Conservation (phyloP, 1,139 yeast genomes). For the Kurtzmaniella quercitrusa region DNA sequence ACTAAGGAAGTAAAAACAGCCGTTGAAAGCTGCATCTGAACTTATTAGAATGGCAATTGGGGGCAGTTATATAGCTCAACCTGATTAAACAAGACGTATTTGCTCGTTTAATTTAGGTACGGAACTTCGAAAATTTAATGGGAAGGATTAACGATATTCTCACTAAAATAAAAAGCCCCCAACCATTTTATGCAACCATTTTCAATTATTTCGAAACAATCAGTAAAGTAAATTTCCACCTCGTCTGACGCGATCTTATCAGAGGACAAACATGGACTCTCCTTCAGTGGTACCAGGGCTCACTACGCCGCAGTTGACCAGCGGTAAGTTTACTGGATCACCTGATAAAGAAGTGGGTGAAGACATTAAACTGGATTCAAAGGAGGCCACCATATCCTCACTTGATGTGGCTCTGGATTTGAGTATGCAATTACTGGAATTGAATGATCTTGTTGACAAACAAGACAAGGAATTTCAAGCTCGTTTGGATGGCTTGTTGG, state of each 20-base stretch:
- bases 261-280: not conserved
- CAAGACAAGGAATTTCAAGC: slow-evolving; percentile 28
- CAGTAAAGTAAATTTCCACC: no score
- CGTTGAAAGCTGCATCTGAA: not conserved
- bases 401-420: slow-evolving; percentile 52
- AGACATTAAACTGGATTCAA: not conserved
- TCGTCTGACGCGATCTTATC: no score
- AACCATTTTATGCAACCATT: no score
- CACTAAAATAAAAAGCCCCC: no score
- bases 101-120: no score
- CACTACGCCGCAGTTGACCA: slow-evolving; percentile 15
- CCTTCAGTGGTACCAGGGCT: slow-evolving; percentile 2
- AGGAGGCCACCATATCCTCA: slow-evolving; percentile 28
- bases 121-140: no score
- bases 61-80: no score
- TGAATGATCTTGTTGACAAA: slow-evolving; percentile 24
- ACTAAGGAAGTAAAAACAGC: not conserved
- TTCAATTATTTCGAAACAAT: no score
- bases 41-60: no score
- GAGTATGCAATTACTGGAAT: slow-evolving; percentile 34
- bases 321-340: slow-evolving; percentile 11
- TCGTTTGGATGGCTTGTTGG: slow-evolving; percentile 23
- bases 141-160: no score
- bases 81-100: no score
- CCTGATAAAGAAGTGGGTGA: not conserved